Conservation (phyloP, 2,329 filamentous ascomycete species). For the Aspergillus pseudoglaucus region DNA sequence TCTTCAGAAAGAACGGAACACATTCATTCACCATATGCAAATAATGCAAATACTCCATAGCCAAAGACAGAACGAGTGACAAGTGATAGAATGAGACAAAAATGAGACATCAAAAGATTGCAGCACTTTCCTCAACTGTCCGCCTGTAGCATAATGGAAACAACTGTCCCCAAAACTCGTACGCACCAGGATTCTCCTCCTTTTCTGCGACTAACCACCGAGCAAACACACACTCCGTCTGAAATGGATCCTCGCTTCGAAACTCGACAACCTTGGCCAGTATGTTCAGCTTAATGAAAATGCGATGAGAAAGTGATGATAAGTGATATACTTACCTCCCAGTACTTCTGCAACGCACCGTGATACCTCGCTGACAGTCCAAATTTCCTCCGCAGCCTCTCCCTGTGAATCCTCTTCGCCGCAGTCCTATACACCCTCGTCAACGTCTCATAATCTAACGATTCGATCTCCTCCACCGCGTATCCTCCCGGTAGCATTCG, state of each 20-base stretch:
- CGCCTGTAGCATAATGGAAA: constrained; percentile 29
- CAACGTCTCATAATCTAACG: constrained; percentile 13
- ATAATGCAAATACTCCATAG: not conserved
- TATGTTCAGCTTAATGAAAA: not conserved
- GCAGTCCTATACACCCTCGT: constrained; percentile 20
- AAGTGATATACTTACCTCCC: constrained; percentile 16
- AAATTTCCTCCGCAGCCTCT: constrained; percentile 17
- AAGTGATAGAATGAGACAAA: not conserved
- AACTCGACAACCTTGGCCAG: constrained; percentile 19
- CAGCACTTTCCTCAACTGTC: constrained; percentile 22
- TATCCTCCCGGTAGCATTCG: constrained; percentile 17
- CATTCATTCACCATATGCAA: not conserved
- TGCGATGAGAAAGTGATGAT: not conserved
- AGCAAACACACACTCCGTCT: constrained; percentile 25
- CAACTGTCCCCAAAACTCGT: constrained; percentile 25
- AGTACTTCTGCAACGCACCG: constrained; percentile 22
- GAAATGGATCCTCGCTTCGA: constrained; percentile 23
- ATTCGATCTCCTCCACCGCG: constrained; percentile 10
- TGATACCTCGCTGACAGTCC: constrained; percentile 20
- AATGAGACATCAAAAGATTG: constrained; percentile 14
- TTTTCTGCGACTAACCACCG: constrained; percentile 24
- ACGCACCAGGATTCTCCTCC: constrained; percentile 16
- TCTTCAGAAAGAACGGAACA: not conserved
- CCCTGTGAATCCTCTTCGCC: constrained; percentile 16
- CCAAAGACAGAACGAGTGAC: not conserved